Evolutionary conservation across 2,329 filamentous ascomycete species (phyloP), one percentile per base, ranked within the genome.

Genomic region (Botrytis fabae): DNA sequence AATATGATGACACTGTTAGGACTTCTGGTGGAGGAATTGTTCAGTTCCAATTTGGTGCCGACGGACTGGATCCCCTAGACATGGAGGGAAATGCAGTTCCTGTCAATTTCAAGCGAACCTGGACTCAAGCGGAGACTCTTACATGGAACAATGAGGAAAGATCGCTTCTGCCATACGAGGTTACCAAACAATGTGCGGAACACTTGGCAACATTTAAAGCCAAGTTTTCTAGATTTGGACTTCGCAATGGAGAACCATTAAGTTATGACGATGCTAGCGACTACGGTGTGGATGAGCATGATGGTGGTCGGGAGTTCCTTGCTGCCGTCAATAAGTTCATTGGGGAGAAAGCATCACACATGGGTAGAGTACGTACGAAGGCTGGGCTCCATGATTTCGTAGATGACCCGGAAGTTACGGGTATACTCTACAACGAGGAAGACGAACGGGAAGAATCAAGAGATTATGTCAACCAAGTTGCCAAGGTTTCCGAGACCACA

Each of bases 11-110:
- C 79, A 99, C 96, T 0, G 95, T 99, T 0, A 90, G 96, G 73
- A 98, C 95, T 42, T 98, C 95, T 0, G 92, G 91, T 2, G 93
- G 93, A 12, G 91, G 91, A 46, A 92, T 99, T 74, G 94, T 99
- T 2, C 96, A 99, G 81, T 98, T 99, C 84, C 94, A 97, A 80
- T 99, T 97, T 79, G 96, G 96, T 81, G 96, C 96, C 46, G 96
- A 99, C 80, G 95, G 95, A 76, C 86, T 99, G 46, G 96, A 99
- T 81, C 96, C 96, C 1, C 92, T 98, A 32, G 95, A 98, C 80
- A 99, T 99, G 95, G 96, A 99, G 82, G 96, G 94, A 61, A 91
- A 92, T 75, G 95, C 94, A 12, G 93, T 93, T 78, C 96, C 96
- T 7, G 96, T 99, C 69, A 89, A 98, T 80, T 98, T 98, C 80